These are phyloP conservation scores for Lactarius sp. DNA, from an alignment of 768 basidiomycete species.

Conservation along the genomic window DNA sequence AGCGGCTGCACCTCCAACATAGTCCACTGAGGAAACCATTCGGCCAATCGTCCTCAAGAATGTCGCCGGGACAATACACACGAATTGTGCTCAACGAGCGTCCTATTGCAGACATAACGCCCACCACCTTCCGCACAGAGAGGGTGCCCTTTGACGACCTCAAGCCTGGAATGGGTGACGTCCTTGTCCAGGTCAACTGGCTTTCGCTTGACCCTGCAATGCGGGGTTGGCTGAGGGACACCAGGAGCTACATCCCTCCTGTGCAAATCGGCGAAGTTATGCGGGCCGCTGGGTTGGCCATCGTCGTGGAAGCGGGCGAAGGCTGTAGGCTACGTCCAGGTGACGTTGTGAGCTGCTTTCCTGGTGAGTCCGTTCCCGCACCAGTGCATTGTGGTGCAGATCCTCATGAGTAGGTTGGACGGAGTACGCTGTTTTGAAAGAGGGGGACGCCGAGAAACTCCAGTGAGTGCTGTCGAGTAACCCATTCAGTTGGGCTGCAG, in stretches of 20 bases:
- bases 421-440: slow-evolving; percentile 62
- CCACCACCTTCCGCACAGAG: slow-evolving; percentile 69
- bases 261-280: slow-evolving; percentile 49
- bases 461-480: slow-evolving; percentile 39
- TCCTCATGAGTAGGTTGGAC: slow-evolving; percentile 55
- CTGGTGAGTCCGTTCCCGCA: slow-evolving; percentile 43
- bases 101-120: slow-evolving; percentile 61
- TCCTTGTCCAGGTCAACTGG: slow-evolving; percentile 75
- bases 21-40: background rate
- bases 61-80: slow-evolving; percentile 39
- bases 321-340: slow-evolving; percentile 56
- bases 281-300: slow-evolving; percentile 63
- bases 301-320: slow-evolving; percentile 54
- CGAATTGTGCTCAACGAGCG: slow-evolving; percentile 73
- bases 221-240: slow-evolving; percentile 75
- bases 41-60: background rate
- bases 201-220: slow-evolving; percentile 84
- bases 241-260: slow-evolving; percentile 57
- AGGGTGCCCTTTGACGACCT: slow-evolving; percentile 47
- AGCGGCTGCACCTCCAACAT: too few relatives aligned
- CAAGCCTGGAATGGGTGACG: slow-evolving; percentile 47
- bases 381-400: background rate
- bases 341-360: slow-evolving; percentile 58
- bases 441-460: slow-evolving; percentile 47
- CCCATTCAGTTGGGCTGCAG: background rate